Percentiles rank a stretch among this genome's conserved stretches.
phyloP scores from a whole-genome alignment of 2,329 filamentous ascomycete species.

The Dactylellina leptospora region DNA sequence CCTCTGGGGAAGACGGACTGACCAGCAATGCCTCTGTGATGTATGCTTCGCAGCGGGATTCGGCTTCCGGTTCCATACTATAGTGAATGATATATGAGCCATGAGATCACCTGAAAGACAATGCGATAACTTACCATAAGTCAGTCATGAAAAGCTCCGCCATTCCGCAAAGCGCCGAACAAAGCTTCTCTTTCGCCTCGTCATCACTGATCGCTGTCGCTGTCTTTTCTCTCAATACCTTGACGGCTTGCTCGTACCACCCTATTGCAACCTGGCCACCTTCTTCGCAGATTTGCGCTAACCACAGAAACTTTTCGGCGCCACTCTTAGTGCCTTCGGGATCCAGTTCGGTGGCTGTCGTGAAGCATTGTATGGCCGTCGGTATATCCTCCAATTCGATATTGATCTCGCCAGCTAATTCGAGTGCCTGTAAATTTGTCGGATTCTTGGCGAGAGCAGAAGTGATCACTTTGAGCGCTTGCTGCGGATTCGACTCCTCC shows the following conservation, averaged over 20 bases:
- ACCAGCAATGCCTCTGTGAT: slow-evolving; percentile 90
- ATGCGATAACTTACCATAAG: slow-evolving; percentile 69
- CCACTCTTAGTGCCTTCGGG: slow-evolving; percentile 76
- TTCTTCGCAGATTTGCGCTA: slow-evolving; percentile 85
- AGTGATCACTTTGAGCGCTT: slow-evolving; percentile 52
- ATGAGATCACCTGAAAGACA: slow-evolving; percentile 56
- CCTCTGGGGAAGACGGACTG: slow-evolving; percentile 81
- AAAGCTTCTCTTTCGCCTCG: slow-evolving; percentile 73
- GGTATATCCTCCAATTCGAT: slow-evolving; percentile 85
- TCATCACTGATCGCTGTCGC: slow-evolving; percentile 66
- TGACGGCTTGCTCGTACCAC: slow-evolving; percentile 76
- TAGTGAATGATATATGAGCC: not conserved
- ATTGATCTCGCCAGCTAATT: slow-evolving; percentile 80
- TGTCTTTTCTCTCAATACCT: slow-evolving; percentile 69
- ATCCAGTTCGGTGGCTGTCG: slow-evolving; percentile 78
- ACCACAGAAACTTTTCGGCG: slow-evolving; percentile 91
- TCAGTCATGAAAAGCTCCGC: slow-evolving; percentile 99
- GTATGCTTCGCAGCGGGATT: slow-evolving; percentile 83
- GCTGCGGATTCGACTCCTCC: slow-evolving; percentile 44
- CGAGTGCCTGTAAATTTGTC: slow-evolving; percentile 70
- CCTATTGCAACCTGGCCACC: slow-evolving; percentile 72
- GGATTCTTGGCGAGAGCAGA: slow-evolving; percentile 52
- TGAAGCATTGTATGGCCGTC: slow-evolving; percentile 75
- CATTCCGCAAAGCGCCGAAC: slow-evolving; percentile 90
- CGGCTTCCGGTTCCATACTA: slow-evolving; percentile 84